Evolutionary conservation across 768 basidiomycete genomes (phyloP), one percentile per base, ranked within the genome.

Genomic region (Russula lepida): DNA sequence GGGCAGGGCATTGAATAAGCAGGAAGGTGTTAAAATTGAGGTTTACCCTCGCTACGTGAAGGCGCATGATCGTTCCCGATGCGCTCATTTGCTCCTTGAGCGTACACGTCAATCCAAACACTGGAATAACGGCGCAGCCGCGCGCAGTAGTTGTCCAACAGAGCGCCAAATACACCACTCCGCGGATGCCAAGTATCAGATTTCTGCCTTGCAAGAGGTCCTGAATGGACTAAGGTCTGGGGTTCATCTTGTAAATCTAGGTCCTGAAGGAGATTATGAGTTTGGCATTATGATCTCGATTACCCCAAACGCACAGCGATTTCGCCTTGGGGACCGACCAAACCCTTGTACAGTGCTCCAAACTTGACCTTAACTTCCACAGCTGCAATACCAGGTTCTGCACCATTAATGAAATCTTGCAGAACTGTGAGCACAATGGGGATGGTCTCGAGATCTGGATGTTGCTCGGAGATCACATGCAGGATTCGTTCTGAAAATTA

Each of bases 341-440:
- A 70, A 66, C 81, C 85, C 74, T 95, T 90, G 65, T 83, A 84
- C 2, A 95, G 74, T 55, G 77, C 84, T 86, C 88, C 90, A 62
- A 92, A 85, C 69, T 92, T 92, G 65, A 94, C 92, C 70, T 92
- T 92, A 63, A 83, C 81, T 69, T 95, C 92, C 1, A 93, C 90
- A n/a, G 86, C 89, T 61, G 84, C 89, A 61, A 95, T 94, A 4
- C 93, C 93, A 1, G 92, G 92, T 68, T 95, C 86, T 0, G 90
- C 90, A 64, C 86, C 86, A 76, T 89, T 92, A 61, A 95, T 79
- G 63, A 84, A 85, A 49, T 85, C 81, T 32, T 78, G 82, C 56
- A 95, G 67, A 3, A 93, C 80, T 11, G 78, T 78, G 27, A 89
- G 68, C 19, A 89, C 81, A 5, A 91, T 77, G 1, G 91, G 90